These are phyloP conservation scores for Domatiomyces catenatus DNA, from an alignment of 2,329 filamentous ascomycete species.

Conservation along the genomic window DNA sequence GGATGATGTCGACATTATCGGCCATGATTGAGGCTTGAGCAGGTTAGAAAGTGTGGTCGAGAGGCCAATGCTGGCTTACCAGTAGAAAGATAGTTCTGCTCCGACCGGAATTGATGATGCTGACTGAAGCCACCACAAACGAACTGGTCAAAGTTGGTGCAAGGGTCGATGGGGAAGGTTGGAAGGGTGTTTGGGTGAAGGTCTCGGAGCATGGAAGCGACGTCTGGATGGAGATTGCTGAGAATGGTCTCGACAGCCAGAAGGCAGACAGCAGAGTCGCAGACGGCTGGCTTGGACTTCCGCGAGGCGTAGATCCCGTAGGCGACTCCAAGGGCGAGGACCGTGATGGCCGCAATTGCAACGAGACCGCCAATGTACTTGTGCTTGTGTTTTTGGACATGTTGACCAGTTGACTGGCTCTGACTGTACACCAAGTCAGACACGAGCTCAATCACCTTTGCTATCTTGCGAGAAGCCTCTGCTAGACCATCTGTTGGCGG, in stretches of 20 bases:
- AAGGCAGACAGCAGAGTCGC: slow-evolving; percentile 38
- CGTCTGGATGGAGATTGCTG: slow-evolving; percentile 44
- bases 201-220: slow-evolving; percentile 28
- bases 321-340: background rate
- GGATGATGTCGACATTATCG: slow-evolving; percentile 41
- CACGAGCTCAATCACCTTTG: background rate
- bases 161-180: slow-evolving; percentile 40
- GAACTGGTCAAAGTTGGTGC: slow-evolving; percentile 49
- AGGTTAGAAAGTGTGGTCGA: background rate
- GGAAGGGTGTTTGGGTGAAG: background rate
- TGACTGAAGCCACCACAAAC: slow-evolving; percentile 52
- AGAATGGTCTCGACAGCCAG: slow-evolving; percentile 47
- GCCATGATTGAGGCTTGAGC: slow-evolving; percentile 35
- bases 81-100: slow-evolving; percentile 45
- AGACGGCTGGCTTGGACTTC: background rate
- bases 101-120: slow-evolving; percentile 47
- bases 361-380: background rate
- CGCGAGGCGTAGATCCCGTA: background rate
- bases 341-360: background rate
- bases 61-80: slow-evolving; percentile 17
- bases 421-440: background rate
- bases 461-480: background rate
- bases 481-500: background rate
- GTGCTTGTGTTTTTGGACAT: background rate
- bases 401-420: background rate